Base-by-base conservation (phyloP, 441 rosid species). In the Adansonia gregorii region DNA sequence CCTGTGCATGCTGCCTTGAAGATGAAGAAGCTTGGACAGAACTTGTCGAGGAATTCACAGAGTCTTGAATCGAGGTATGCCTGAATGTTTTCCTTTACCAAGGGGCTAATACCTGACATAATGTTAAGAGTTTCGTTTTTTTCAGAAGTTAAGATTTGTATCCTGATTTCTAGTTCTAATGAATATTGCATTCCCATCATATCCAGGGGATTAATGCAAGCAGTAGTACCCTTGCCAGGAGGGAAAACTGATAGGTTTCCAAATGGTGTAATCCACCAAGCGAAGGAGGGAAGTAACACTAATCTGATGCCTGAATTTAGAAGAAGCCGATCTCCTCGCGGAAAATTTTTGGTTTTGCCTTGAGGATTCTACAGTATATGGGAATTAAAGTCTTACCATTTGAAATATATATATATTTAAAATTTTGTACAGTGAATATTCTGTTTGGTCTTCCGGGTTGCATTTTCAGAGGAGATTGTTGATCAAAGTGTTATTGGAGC, bases 261-360 rank as follows among this genome's bases (percentile, higher is more conserved):
- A 58, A 83, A 83, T 56, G 85, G 79, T 22, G 51, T 15, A 41
- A 12, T 67, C 70, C 87, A 83, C 39, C 86, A 83, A 24, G 81
- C 75, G 2, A 89, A 88, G 49, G 97, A 91, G 82, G 87, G 84
- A 64, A 86, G 81, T 61, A 85, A 75, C 72, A 74, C 79, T 77
- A 65, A 39, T 39, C 82, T 90, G 10, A 76, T 83, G 85, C 88
- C 91, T 17, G 98, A 92, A 77, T 86, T 92, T 69, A 87, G 93
- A 76, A 88, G 99, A 82, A 95, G 94, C 78, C 86, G 92, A 72
- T 95, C 95, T 27, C 93, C 97, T 76, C 93, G 94, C 0, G 94
- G 94, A 58, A 94, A 92, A 83, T 89, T 89, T 78, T 84, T 86
- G 68, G 76, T 83, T 67, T 82, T 86, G 76, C 89, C 95, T 73